Conservation (phyloP, 768 basidiomycete genomes). For the Phanerochaete carnosa region DNA sequence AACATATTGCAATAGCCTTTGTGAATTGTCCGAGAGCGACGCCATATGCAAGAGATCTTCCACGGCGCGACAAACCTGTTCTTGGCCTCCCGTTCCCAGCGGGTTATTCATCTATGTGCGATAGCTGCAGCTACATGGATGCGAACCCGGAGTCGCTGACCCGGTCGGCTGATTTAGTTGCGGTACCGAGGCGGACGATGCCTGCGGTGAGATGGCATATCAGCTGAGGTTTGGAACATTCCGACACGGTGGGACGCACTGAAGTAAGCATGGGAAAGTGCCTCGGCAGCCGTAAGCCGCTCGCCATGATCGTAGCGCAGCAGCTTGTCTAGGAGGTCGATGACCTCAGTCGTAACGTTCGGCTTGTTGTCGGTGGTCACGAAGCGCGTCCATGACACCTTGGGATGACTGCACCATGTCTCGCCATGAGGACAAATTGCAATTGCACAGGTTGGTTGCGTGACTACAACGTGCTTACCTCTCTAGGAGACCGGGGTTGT, state of each 20-base stretch:
- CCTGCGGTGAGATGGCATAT: constrained; percentile 11
- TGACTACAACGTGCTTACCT: constrained; percentile 41
- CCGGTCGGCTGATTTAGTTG: constrained; percentile 25
- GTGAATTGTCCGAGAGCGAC: background rate
- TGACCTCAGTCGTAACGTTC: constrained; percentile 90
- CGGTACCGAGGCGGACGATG: constrained; percentile 25
- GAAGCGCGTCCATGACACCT: constrained; percentile 92
- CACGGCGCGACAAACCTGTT: background rate
- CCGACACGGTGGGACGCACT: constrained; percentile 39
- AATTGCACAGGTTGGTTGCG: background rate
- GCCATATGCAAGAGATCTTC: background rate
- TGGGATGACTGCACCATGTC: constrained; percentile 60
- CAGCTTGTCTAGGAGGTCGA: constrained; percentile 93
- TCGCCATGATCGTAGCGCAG: constrained; percentile 96
- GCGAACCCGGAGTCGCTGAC: constrained; percentile 31
- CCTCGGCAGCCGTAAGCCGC: constrained; percentile 90
- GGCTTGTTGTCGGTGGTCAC: constrained; percentile 92
- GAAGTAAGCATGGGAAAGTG: constrained; percentile 89
- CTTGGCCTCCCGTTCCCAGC: background rate
- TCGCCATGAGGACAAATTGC: background rate
- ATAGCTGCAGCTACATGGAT: constrained; percentile 14
- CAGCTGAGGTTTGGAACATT: background rate
- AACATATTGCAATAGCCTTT: background rate
- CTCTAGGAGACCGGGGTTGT: constrained; percentile 89
- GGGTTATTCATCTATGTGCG: background rate